phyloP scores from a whole-genome alignment of 768 basidiomycete species.

The Termitomyces sp. region DNA sequence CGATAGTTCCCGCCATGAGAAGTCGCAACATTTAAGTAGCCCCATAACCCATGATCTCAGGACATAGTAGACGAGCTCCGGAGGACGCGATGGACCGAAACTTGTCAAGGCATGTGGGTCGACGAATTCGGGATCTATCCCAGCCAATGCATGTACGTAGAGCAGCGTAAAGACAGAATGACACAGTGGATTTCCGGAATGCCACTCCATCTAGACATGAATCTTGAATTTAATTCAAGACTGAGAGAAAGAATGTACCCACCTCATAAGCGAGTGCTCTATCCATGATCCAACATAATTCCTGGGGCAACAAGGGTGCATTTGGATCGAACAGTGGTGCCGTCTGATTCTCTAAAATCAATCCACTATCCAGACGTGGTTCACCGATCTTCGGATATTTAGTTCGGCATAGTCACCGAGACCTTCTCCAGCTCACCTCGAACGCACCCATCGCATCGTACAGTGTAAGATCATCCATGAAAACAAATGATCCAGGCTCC shows the following conservation, averaged over 20 bases:
- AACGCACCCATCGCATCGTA: constrained; percentile 94
- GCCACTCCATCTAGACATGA: constrained; percentile 76
- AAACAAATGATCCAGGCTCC: constrained; percentile 57
- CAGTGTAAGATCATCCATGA: constrained; percentile 69
- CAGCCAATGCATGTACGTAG: constrained; percentile 63
- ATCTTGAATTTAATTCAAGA: constrained; percentile 3
- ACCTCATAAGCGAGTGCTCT: constrained; percentile 78
- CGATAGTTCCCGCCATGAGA: constrained; percentile 80
- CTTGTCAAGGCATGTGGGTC: constrained; percentile 21
- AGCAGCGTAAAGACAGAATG: constrained; percentile 83
- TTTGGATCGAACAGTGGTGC: constrained; percentile 61
- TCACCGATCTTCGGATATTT: constrained; percentile 71
- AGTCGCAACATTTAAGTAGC: constrained; percentile 76
- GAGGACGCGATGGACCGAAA: constrained; percentile 48
- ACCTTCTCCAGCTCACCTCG: constrained; percentile 50
- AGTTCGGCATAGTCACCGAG: constrained; percentile 2
- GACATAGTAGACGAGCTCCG: constrained; percentile 65
- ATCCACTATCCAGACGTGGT: constrained; percentile 84
- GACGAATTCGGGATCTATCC: constrained; percentile 57
- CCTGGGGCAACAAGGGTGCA: constrained; percentile 64
- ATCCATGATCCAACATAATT: constrained; percentile 89
- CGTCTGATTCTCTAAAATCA: constrained; percentile 43
- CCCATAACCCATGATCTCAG: constrained; percentile 67
- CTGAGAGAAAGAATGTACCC: constrained; percentile 20
- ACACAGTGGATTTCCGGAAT: constrained; percentile 78